Evolutionary conservation across 2,329 filamentous ascomycete genomes (phyloP), one percentile per base, ranked within the genome.

Genomic region (Achaetomium macrosporum): DNA sequence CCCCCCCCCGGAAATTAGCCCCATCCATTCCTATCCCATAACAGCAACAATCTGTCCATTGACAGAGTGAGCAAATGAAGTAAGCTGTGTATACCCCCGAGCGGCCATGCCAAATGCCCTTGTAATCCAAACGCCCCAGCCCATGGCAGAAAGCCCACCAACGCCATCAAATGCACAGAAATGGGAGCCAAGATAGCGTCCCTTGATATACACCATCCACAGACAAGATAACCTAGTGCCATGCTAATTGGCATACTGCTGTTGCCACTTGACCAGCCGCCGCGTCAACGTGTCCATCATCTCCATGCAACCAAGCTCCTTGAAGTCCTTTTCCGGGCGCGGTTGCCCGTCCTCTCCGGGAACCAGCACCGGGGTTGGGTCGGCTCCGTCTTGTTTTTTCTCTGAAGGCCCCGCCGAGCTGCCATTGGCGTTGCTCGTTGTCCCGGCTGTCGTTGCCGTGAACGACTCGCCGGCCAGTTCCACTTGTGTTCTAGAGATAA

Each of bases 241-340:
- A 17, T 17, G 35, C 61, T 46, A 66, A 13, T 42, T 50, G 53
- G 73, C 67, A 61, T 79, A 90, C 64, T 88, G 81, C 59, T 86
- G 85, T 71, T 95, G 89, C 89, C 89, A 95, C 64, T 87, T 86
- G 60, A 92, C 81, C 63, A 95, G 77, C 66, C 90, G 84, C 57
- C 87, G 79, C 56, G 87, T 91, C 66, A 95, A 70, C 61, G 83
- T 78, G 67, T 95, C 90, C 88, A 95, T 95, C 88, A 95, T 95
- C 70, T 95, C 88, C 58, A 88, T 76, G 61, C 86, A 90, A 53
- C 76, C 87, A 58, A 96, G 73, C 9, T 86, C 80, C 61, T 85
- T 88, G 68, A 95, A 95, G 1, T 84, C 79, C 61, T 73, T 77
- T 7, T 53, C 58, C 39, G 13, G 57, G 33, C 20, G 50, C 16